Base-by-base conservation (phyloP, 495 filamentous ascomycete species). In the Annulohypoxylon moriforme region DNA sequence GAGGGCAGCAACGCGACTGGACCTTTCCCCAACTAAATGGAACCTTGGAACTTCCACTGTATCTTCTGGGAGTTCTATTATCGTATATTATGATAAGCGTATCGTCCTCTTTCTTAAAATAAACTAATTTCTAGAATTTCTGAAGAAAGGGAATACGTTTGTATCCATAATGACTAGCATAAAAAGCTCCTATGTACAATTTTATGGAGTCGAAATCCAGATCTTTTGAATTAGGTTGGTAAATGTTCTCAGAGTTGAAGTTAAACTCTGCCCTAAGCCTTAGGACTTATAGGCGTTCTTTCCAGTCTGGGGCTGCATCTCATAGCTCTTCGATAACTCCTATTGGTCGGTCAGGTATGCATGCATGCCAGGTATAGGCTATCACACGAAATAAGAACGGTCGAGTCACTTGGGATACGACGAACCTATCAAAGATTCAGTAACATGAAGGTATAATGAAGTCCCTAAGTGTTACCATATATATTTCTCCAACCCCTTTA, bases 1-100 rank as follows among this genome's bases (percentile, higher is more conserved):
- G 47, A 52, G 47, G 47, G 47, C 47, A 52, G 47, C 47, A 52
- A 52, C 47, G 24, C 22, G 47, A 52, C 47, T 36, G 52, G 31
- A 34, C 16, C 14, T 56, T 56, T 56, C 52, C 29, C 52, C 52
- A 56, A 56, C 29, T 36, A 56, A 52, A 44, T 18, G 40, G 47
- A 56, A 56, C 31, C 14, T 36, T 34, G 24, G 46, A 55, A 55
- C 50, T 55, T 16, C 50, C 18, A 49, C 9, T 0, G 8, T 24
- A 49, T 49, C 20, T 24, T 11, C 1, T 49, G 13, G 29, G 47
- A 29, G 47, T 52, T 52, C 47, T 13, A 52, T 27, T 20, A 22
- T 24, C 18, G 18, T 10, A 22, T 20, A 47, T 20, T 27, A 52
- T 52, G 47, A 52, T 52, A 52, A 52, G 47, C 47, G 29, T 52